phyloP scores from a whole-genome alignment of 768 basidiomycete genomes.

The Galerina marginata region DNA sequence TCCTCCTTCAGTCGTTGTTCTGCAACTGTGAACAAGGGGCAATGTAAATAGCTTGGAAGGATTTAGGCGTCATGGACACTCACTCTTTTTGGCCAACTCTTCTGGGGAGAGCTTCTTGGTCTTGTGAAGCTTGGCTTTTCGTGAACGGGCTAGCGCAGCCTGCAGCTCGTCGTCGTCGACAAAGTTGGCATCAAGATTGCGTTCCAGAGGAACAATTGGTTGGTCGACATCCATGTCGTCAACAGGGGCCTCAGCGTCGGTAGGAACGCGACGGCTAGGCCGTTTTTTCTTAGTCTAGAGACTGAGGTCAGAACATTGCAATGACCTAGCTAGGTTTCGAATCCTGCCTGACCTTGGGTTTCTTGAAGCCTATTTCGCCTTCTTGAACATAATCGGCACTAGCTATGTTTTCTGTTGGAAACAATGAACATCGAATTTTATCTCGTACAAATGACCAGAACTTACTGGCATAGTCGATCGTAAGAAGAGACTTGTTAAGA shows the following conservation, averaged over 20 bases:
- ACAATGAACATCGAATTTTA: conserved; percentile 19
- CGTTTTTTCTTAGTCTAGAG: conserved; percentile 92
- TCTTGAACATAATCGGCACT: conserved; percentile 89
- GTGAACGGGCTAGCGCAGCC: conserved; percentile 84
- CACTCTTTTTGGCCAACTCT: conserved; percentile 79
- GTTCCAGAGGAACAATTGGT: conserved; percentile 66
- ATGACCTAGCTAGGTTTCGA: background rate
- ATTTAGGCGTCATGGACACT: conserved; percentile 27
- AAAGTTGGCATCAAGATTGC: conserved; percentile 86
- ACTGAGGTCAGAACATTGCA: background rate
- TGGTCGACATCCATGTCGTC: conserved; percentile 85
- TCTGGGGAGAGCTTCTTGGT: conserved; percentile 80
- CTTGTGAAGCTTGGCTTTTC: conserved; percentile 82
- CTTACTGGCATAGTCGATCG: conserved; percentile 91
- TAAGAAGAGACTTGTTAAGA: conserved; percentile 81
- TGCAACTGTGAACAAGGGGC: conserved; percentile 54
- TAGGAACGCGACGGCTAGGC: conserved; percentile 65
- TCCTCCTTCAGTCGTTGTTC: conserved; percentile 64
- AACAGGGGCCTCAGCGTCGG: conserved; percentile 52
- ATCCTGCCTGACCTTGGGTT: conserved; percentile 70
- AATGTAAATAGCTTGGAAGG: background rate
- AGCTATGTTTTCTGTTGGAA: conserved; percentile 76
- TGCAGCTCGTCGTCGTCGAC: conserved; percentile 99
- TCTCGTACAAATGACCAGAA: conserved; percentile 19
- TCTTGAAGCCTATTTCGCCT: conserved; percentile 95